These are phyloP conservation scores for Bromus sterilis DNA, from an alignment of 176 grass and related monocot genomes.

Conservation along the genomic window DNA sequence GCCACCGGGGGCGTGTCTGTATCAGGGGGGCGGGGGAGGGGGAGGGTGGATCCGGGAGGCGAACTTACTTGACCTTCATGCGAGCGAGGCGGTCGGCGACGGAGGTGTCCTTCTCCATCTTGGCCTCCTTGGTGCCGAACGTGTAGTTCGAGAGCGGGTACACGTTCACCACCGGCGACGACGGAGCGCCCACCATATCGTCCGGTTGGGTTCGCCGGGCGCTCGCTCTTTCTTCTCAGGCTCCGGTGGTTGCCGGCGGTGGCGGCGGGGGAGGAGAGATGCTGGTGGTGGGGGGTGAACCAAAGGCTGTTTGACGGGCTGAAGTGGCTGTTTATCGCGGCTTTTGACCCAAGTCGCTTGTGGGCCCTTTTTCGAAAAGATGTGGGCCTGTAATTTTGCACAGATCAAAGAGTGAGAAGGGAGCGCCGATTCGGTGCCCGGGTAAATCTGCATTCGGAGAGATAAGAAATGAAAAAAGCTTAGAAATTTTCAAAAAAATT, in stretches of 20 bases:
- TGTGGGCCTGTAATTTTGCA: too few species aligned
- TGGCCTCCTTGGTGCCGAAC: conserved; percentile 98
- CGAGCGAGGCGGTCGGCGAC: conserved; percentile 94
- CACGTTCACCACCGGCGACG: conserved; percentile 62
- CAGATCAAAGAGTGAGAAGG: too few species aligned
- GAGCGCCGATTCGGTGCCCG: too few species aligned
- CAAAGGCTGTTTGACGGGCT: too few species aligned
- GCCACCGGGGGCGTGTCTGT: neutral
- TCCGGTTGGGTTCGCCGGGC: neutral
- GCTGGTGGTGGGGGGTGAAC: conserved; percentile 3
- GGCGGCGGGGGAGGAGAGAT: conserved; percentile 10
- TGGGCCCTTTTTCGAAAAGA: too few species aligned
- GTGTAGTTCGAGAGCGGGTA: conserved; percentile 99
- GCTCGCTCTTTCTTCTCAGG: neutral
- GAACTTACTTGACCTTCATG: conserved; percentile 94
- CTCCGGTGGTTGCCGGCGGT: conserved; percentile 19
- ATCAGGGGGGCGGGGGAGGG: neutral
- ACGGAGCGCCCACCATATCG: conserved; percentile 35
- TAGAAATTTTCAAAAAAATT: too few species aligned
- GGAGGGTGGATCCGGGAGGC: neutral
- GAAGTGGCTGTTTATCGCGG: too few species aligned
- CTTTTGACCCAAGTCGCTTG: too few species aligned
- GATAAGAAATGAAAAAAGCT: too few species aligned
- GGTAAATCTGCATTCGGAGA: too few species aligned
- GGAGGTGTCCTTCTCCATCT: conserved; percentile 99